Evolutionary conservation across 352 stramenopile species (phyloP), one percentile per base, ranked within the genome.

Genomic region (Phytophthora colocasiae): DNA sequence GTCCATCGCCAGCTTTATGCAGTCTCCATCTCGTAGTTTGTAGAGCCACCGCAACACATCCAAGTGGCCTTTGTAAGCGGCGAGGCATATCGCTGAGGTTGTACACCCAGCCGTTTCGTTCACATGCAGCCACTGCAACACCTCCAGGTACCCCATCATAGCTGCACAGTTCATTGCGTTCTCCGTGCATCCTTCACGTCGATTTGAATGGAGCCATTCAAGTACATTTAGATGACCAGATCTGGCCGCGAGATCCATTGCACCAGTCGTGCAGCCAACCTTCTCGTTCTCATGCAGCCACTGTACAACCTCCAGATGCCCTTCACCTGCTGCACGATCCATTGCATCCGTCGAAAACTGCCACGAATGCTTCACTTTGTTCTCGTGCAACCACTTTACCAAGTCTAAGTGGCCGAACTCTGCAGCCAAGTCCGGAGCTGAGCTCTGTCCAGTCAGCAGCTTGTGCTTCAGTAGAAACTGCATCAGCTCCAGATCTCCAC

Each of bases 11-110:
- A 55, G 17, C 5, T 46, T 49, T 12, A 36, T 68, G 9, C 51
- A 56, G 9, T 36, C 44, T 40, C 45, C 52, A 11, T 11, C 7
- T 19, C 15, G 38, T 39, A 49, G 49, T 45, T 48, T 39, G n/a
- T 64, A 47, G 36, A 69, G 15, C 53, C 54, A 69, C 24, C n/a
- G 38, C 6, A 69, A 45, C 17, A 64, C 31, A n/a, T 64, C 24
- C n/a, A 69, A 24, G 46, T 69, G 53, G 10, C 58, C 58, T 17
- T 31, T 43, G 38, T 41, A 9, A 29, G 62, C 62, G 7, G 62
- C 53, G 11, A 39, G 29, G 11, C 63, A 38, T 12, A 69, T 58
- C 26, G 29, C 22, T 19, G 19, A 32, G 1, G 48, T 34, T 43
- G 31, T 55, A 8, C 15, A 41, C 4, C 29, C 31, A 44, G 31